Evolutionary conservation across 352 stramenopile species (phyloP), one percentile per base, ranked within the genome.

Genomic region (Phytophthora rubi): DNA sequence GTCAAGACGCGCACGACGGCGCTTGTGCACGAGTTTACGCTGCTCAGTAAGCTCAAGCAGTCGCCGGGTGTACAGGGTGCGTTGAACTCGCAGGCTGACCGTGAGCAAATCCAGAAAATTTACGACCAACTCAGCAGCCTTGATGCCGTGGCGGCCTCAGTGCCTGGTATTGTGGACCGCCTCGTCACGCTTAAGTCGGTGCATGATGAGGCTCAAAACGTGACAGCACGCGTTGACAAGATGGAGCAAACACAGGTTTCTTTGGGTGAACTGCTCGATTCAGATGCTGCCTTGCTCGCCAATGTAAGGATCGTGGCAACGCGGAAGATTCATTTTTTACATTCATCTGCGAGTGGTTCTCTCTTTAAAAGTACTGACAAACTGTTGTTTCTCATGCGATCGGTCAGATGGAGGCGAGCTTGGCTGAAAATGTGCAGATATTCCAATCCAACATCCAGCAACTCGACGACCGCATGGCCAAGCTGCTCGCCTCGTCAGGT

Each of bases 41-140:
- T 93, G 44, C 76, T 95, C 5, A 84, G 83, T 59, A 95, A 95
- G 70, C 72, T 95, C 18, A 91, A 93, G 21, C 86, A 95, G 59
- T 83, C 83, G 9, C 73, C 82, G 39, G 76, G 75, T 55, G 83
- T 90, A 4, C 83, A 93, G 53, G 75, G 72, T 18, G 75, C 80
- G 6, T 71, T 93, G 30, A 79, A 80, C 37, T 80, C 81, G 6
- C 83, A 89, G 53, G 77, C 83, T 33, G 88, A 93, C 32, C 77
- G 75, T 30, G 79, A 90, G 10, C 85, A 92, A 71, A 80, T 94
- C 44, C 76, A 88, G 44, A 80, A 86, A 65, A 90, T 92, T 47
- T 88, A 90, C 57, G 83, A 91, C 44, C 81, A 91, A 64, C 66
- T 95, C 16, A 70, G 73, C 54, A 81, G 78, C 44, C 73, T 95